Evolutionary conservation across 805 yeast species (phyloP), one percentile per base, ranked within the genome.

Genomic region (Schwanniomyces occidentalis): DNA sequence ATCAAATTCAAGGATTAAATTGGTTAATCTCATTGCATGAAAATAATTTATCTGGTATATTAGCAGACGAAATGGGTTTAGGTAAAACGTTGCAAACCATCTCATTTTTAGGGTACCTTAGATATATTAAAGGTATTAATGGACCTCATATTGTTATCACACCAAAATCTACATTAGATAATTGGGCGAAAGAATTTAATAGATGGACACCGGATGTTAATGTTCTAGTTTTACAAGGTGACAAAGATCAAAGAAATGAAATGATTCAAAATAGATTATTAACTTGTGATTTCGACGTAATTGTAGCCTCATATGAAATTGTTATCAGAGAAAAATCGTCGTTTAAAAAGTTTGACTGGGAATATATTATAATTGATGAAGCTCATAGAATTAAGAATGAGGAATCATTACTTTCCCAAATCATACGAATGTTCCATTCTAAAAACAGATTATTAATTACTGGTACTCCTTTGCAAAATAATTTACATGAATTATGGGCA

Each of bases 11-110:
- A 56, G 95, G 93, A 42, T 64, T 85, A 41, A 85, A 85, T 55
- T 85, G 95, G 95, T 61, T 85, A 47, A 74, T 84, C 9, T 71
- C 83, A 1, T 59, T 85, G 40, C 76, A 80, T 48, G 82, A 78
- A 43, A 82, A 82, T 60, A 75, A 78, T 40, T 62, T 85, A 29
- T 76, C 85, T 1, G 93, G 93, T 40, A 84, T 85, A 16, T 66
- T 85, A 39, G 93, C 93, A 1, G 93, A 85, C 59, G 93, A 85
- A 61, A 85, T 85, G 93, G 93, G 93, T 2, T 61, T 85, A 42
- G 93, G 93, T 47, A 85, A 85, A 54, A 85, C 93, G 3, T 62
- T 85, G 38, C 93, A 85, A 56, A 85, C 91, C 0, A 84, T 85
- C 44, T 76, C 91, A 6, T 81, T 82, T 43, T 58, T 85, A 28